Percentiles rank a stretch among this genome's conserved stretches.
These are phyloP conservation scores for Hypericum androsaemum DNA, from an alignment of 345 rosid species.

Conservation along the genomic window DNA sequence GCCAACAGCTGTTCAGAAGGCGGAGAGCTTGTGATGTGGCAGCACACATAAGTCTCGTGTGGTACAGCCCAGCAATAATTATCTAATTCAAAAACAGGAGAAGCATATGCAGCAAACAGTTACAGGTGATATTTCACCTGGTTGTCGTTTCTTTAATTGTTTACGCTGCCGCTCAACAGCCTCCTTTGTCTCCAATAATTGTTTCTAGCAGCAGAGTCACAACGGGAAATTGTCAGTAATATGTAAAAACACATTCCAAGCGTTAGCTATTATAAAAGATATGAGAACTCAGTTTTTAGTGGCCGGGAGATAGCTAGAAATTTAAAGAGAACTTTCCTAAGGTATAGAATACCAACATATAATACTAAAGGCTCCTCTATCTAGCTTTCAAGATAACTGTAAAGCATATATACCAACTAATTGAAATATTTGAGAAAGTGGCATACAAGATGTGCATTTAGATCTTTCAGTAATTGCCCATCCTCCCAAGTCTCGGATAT, in stretches of 20 bases:
- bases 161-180: conserved; percentile 90
- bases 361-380: too few relatives aligned
- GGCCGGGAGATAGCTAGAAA: too few relatives aligned
- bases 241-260: too few relatives aligned
- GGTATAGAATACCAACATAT: too few relatives aligned
- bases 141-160: conserved; percentile 79
- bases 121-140: conserved; percentile 32
- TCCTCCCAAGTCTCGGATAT: conserved; percentile 99
- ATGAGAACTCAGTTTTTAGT: too few relatives aligned
- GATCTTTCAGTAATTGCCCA: conserved; percentile 88
- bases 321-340: too few relatives aligned
- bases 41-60: too few relatives aligned
- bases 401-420: too few relatives aligned
- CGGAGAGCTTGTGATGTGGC: too few relatives aligned
- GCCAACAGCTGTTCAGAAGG: too few relatives aligned
- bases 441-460: conserved; percentile 88
- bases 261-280: too few relatives aligned
- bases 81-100: neutral
- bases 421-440: neutral
- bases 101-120: neutral
- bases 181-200: conserved; percentile 86
- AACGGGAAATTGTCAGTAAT: neutral
- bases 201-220: conserved; percentile 35
- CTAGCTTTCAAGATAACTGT: too few relatives aligned
- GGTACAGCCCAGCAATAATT: neutral